Base-by-base conservation (phyloP, 352 stramenopile genomes). In the Globisporangium solare region DNA sequence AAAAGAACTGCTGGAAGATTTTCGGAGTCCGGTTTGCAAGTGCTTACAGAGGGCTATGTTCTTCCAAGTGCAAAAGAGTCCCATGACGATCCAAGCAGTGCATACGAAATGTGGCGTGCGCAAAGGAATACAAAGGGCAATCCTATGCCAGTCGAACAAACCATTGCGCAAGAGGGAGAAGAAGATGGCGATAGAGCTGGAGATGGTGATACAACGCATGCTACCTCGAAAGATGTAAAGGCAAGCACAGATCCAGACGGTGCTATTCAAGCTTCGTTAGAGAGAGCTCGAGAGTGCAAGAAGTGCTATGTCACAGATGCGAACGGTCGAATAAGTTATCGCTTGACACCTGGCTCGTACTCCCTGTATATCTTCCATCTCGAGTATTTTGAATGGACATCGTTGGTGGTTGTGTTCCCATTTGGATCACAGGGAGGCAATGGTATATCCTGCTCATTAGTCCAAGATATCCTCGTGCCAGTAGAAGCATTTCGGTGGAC, bases 351-450 rank as follows among this genome's bases (percentile, higher is more conserved):
- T 2, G 79, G 79, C 0, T 86, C 76, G 13, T 89, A 89, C 66
- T 84, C 75, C 2, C 6, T 89, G 6, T 86, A 89, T 40, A 69
- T 89, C 0, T 88, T 86, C 56, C 77, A 89, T 54, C 52, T 73
- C n/a, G 77, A 88, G 27, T 86, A 73, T 54, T 86, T 88, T 46
- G 79, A 89, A 63, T 88, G 79, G 76, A 89, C 71, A 1, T 89
- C 76, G 8, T 56, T 83, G 14, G 59, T 68, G 2, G 70, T 85
- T 3, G 56, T 89, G 5, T 89, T 83, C 35, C 75, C 79, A 6
- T 73, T 73, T 1, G 74, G 76, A 0, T 51, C 77, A 3, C 80
- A 69, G 42, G 72, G 69, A 2, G 65, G 64, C 1, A 55, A 60
- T 1, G 52, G 70, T 2, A 56, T 54, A 4, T 68, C 64, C 0